phyloP scores from a whole-genome alignment of 176 grass and related monocot species.

The Avena insularis region DNA sequence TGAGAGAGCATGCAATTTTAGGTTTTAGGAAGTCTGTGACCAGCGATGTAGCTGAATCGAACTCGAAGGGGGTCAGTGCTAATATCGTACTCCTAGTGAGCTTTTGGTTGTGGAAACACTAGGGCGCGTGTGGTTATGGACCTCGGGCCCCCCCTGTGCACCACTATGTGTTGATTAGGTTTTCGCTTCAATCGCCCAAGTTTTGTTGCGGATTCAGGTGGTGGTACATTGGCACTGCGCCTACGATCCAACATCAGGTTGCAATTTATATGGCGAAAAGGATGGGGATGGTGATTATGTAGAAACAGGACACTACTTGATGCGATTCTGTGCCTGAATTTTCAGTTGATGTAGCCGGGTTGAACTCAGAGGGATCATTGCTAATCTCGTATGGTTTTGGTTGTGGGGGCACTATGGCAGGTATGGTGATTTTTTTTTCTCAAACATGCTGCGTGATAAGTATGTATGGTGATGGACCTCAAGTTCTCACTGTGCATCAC shows the following conservation, averaged over 20 bases:
- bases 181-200: not conserved
- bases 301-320: not conserved
- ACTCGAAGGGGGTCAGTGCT: not conserved
- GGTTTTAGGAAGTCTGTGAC: not conserved
- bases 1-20: conserved; percentile 1
- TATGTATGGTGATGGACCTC: not conserved
- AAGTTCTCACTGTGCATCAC: not conserved
- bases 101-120: not conserved
- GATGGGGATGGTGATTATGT: not conserved
- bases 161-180: not conserved
- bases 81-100: not conserved
- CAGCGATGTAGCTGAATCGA: conserved; percentile 14
- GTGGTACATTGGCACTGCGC: not conserved
- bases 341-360: not conserved
- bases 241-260: not conserved
- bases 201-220: not conserved
- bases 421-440: not conserved
- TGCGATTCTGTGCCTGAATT: not conserved
- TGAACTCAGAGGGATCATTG: not conserved
- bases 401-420: not conserved
- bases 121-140: not conserved
- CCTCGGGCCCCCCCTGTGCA: not conserved
- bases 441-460: no score
- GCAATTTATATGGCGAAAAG: not conserved
- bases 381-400: not conserved